Evolutionary conservation across 2,329 filamentous ascomycete species (phyloP), one percentile per base, ranked within the genome.

Genomic region (Fusarium virguliforme): DNA sequence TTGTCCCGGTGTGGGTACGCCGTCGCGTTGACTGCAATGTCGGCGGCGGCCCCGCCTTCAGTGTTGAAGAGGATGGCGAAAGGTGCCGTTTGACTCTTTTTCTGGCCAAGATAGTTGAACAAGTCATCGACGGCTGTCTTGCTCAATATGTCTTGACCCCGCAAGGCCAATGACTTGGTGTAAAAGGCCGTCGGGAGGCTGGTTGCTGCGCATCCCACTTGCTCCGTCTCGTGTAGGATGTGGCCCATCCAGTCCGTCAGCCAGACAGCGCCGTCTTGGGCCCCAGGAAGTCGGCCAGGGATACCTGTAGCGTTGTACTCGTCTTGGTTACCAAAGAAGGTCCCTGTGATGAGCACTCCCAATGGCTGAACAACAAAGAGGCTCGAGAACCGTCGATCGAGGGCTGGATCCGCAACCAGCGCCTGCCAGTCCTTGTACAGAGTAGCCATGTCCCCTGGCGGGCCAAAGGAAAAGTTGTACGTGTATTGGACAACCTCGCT

Each of bases 61-160:
- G 88, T 84, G 74, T 91, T 88, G 73, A 91, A 91, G 46, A 91
- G 89, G 62, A 90, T 80, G 74, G 88, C 87, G 88, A 89, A 91
- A 3, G 88, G 68, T 2, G 85, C 76, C 0, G 87, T 89, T 3
- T 85, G 87, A 63, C 84, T 85, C 57, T 85, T 76, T 1, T 82
- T 76, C 0, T 74, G 71, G 62, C 88, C 85, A 41, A 91, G 78
- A 75, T 88, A 90, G 3, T 81, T 64, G 74, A 91, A 88, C 4
- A 91, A 71, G 0, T 82, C 76, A 13, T 83, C 80, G 46, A 90
- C 83, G 6, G 80, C 79, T 1, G 81, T 75, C 2, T 82, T 77
- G 0, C 83, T 76, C 5, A 90, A 83, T 0, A 87, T 73, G 35
- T 88, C 84, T 35, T 87, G 78, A 1, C 79, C 64, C 0, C 80